These are phyloP conservation scores for Crassisporium funariophilum DNA, from an alignment of 768 basidiomycete species.

Conservation along the genomic window DNA sequence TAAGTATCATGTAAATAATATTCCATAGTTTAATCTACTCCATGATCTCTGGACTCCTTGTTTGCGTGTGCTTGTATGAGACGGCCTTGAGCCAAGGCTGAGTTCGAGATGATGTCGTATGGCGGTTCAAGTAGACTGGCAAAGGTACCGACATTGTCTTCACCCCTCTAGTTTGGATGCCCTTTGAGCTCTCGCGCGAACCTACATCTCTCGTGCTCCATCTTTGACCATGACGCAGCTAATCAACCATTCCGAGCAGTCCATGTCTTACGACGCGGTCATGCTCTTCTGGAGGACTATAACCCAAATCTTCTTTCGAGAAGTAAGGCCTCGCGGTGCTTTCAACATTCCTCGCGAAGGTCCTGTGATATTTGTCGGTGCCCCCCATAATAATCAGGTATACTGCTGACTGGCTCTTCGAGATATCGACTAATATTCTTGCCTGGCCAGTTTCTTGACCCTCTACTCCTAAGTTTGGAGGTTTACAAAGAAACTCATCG, in stretches of 20 bases:
- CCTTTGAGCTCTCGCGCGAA: not conserved
- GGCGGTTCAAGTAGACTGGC: not conserved
- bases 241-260: slow-evolving; percentile 17
- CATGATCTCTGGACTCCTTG: not conserved
- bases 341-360: slow-evolving; percentile 93
- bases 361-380: slow-evolving; percentile 90
- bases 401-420: slow-evolving; percentile 10
- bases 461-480: slow-evolving; percentile 80
- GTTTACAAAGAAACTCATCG: slow-evolving; percentile 83
- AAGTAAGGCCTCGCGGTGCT: slow-evolving; percentile 90
- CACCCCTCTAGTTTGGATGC: too few species aligned
- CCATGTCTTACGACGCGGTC: slow-evolving; percentile 65
- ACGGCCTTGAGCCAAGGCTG: not conserved
- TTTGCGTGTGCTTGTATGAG: not conserved
- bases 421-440: slow-evolving; percentile 2
- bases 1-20: too few species aligned
- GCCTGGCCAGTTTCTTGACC: slow-evolving; percentile 80
- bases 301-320: slow-evolving; percentile 94
- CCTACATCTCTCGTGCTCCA: slow-evolving; percentile 6
- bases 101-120: too few species aligned
- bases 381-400: slow-evolving; percentile 92
- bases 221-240: slow-evolving; percentile 20
- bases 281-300: slow-evolving; percentile 85
- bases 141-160: too few species aligned
- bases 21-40: not conserved